These are phyloP conservation scores for Penicillium lagena DNA, from an alignment of 495 filamentous ascomycete genomes.

Conservation along the genomic window DNA sequence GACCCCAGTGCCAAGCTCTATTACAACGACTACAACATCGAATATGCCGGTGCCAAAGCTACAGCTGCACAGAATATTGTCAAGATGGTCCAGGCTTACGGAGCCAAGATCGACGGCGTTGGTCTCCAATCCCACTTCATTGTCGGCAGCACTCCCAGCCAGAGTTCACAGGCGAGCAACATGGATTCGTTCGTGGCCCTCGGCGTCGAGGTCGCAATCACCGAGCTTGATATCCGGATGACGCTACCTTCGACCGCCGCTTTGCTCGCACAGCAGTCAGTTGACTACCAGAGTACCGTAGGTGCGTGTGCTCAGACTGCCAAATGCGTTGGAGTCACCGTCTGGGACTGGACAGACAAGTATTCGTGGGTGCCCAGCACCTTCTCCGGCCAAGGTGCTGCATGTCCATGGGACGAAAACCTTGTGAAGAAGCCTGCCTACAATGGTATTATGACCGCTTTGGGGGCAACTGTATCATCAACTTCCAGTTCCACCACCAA, in stretches of 20 bases:
- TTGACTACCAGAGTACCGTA: slow-evolving; percentile 50
- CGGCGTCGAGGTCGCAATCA: slow-evolving; percentile 55
- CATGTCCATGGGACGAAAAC: slow-evolving; percentile 48
- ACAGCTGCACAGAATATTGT: slow-evolving; percentile 44
- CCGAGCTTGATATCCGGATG: slow-evolving; percentile 58
- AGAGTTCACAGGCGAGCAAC: slow-evolving; percentile 39
- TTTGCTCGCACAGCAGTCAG: slow-evolving; percentile 48
- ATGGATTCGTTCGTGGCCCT: slow-evolving; percentile 42
- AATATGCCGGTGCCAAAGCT: slow-evolving; percentile 43
- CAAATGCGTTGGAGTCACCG: slow-evolving; percentile 63
- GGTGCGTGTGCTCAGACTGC: slow-evolving; percentile 50
- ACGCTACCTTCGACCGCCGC: slow-evolving; percentile 36
- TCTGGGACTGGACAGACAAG: slow-evolving; percentile 58
- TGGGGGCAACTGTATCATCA: slow-evolving; percentile 15
- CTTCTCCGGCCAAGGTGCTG: slow-evolving; percentile 47
- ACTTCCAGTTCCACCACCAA: slow-evolving; percentile 17
- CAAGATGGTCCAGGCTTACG: slow-evolving; percentile 43
- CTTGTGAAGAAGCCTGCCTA: slow-evolving; percentile 54
- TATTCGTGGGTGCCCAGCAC: slow-evolving; percentile 54
- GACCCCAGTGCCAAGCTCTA: slow-evolving; percentile 49
- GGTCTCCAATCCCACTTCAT: slow-evolving; percentile 59
- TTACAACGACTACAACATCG: slow-evolving; percentile 68
- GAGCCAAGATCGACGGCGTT: slow-evolving; percentile 56
- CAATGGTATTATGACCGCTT: slow-evolving; percentile 26
- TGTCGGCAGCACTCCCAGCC: slow-evolving; percentile 44